Percentiles rank a stretch among this genome's conserved stretches.
phyloP scores from a whole-genome alignment of 257 asterid genomes.

The Dorcoceras hygrometricum region DNA sequence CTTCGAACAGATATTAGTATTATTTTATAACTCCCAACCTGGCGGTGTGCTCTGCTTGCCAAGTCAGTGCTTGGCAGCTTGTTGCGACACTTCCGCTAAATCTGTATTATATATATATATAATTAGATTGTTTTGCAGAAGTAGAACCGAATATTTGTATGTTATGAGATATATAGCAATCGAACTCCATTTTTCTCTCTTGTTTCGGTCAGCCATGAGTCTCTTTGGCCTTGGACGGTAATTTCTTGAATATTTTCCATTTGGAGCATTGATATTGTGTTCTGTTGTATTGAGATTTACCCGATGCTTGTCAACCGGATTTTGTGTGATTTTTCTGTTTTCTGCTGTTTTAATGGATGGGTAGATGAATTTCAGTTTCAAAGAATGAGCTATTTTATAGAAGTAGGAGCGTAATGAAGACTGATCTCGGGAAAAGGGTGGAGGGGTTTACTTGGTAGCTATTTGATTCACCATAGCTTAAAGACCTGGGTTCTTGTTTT shows the following conservation, averaged over 20 bases:
- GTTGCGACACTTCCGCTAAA: conserved; percentile 36
- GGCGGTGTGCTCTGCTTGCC: conserved; percentile 39
- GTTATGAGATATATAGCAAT: no score
- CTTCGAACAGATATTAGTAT: no score
- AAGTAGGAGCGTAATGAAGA: conserved; percentile 12
- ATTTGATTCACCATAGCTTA: conserved; percentile 13
- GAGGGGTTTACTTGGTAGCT: neutral
- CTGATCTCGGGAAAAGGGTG: conserved; percentile 3
- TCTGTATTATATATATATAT: conserved; percentile 3
- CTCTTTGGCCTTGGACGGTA: conserved; percentile 95
- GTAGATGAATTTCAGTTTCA: neutral
- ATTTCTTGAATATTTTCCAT: conserved; percentile 12
- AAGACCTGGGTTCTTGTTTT: conserved; percentile 13
- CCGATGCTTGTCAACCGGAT: conserved; percentile 15
- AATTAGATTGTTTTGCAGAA: no score
- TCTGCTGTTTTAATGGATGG: conserved; percentile 15
- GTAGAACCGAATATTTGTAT: no score
- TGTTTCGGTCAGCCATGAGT: conserved; percentile 51
- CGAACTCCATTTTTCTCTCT: conserved; percentile 24
- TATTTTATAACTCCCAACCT: neutral
- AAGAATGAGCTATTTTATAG: conserved; percentile 1
- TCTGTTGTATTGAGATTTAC: neutral
- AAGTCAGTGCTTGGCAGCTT: conserved; percentile 58
- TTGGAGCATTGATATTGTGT: conserved; percentile 1
- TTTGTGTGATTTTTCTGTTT: neutral